These are phyloP conservation scores for Blastobotrys mokoenaii DNA, from an alignment of 805 yeast genomes.

Conservation along the genomic window DNA sequence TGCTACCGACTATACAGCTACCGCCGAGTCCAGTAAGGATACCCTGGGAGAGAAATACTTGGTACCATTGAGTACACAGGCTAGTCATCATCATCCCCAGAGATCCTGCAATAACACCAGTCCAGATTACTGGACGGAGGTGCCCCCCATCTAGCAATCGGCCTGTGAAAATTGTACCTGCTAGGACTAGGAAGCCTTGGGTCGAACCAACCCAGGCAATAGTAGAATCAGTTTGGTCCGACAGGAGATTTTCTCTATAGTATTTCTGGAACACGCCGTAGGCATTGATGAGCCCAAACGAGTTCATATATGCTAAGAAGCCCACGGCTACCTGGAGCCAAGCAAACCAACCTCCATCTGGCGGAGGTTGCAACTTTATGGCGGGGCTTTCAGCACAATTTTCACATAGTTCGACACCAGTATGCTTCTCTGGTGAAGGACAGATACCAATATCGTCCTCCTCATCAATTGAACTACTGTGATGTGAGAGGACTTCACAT, in stretches of 20 bases:
- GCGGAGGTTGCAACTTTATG: slow-evolving; percentile 10
- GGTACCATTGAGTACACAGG: slow-evolving; percentile 36
- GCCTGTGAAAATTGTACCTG: slow-evolving; percentile 22
- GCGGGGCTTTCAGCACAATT: no score
- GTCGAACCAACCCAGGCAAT: slow-evolving; percentile 23
- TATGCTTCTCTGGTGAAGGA: no score
- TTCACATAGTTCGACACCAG: no score
- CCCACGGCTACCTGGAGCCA: slow-evolving; percentile 19
- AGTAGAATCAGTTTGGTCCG: slow-evolving; percentile 16
- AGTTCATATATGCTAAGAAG: slow-evolving; percentile 14
- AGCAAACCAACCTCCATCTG: slow-evolving; percentile 18
- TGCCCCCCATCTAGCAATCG: slow-evolving; percentile 24
- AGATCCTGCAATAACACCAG: slow-evolving; percentile 20
- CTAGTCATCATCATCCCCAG: slow-evolving; percentile 27
- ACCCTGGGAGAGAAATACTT: slow-evolving; percentile 46
- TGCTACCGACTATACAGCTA: slow-evolving; percentile 36
- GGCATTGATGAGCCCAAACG: slow-evolving; percentile 14
- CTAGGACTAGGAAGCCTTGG: slow-evolving; percentile 16
- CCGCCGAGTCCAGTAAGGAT: slow-evolving; percentile 39
- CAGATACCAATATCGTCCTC: no score
- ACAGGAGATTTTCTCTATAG: slow-evolving; percentile 8
- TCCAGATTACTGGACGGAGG: slow-evolving; percentile 17
- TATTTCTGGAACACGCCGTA: slow-evolving; percentile 18
- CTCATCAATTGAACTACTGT: no score
- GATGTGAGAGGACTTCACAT: no score